Evolutionary conservation across 2,329 filamentous ascomycete genomes (phyloP).

Genomic region (Stachybotrys echinatus): DNA sequence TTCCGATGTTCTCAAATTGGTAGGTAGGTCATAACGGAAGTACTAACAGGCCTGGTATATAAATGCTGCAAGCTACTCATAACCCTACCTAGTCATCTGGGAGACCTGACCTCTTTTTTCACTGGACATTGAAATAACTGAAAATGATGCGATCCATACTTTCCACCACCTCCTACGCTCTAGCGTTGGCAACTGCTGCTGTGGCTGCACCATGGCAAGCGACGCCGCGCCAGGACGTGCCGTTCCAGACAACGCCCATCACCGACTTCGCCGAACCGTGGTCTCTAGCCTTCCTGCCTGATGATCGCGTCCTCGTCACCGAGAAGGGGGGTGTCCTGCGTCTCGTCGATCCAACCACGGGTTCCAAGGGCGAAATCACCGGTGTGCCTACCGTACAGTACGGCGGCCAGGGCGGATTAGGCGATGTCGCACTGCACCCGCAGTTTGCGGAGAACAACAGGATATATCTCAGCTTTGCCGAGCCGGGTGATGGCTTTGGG

Average conservation of each 20-base stretch:
- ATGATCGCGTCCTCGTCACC: constrained; percentile 24
- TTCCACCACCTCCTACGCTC: background rate
- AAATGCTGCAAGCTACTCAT: background rate
- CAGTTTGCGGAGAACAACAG: constrained; percentile 23
- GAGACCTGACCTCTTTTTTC: background rate
- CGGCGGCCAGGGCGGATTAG: constrained; percentile 25
- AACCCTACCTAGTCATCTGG: background rate
- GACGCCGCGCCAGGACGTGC: background rate
- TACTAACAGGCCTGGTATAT: background rate
- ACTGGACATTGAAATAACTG: background rate
- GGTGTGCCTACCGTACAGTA: constrained; percentile 24
- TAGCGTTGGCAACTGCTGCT: background rate
- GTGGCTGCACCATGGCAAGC: background rate
- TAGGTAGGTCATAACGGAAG: background rate
- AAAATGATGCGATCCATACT: background rate
- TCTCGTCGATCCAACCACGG: constrained; percentile 22
- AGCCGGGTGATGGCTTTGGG: constrained; percentile 15
- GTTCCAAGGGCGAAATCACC: constrained; percentile 21
- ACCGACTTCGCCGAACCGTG: background rate
- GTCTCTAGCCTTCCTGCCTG: constrained; percentile 24
- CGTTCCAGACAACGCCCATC: background rate
- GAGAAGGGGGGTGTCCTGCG: constrained; percentile 22
- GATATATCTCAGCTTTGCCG: constrained; percentile 26
- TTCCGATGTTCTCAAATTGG: background rate
- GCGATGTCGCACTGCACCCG: constrained; percentile 26